phyloP scores from a whole-genome alignment of 306 rosid species.

The Abrus pulchellus region DNA sequence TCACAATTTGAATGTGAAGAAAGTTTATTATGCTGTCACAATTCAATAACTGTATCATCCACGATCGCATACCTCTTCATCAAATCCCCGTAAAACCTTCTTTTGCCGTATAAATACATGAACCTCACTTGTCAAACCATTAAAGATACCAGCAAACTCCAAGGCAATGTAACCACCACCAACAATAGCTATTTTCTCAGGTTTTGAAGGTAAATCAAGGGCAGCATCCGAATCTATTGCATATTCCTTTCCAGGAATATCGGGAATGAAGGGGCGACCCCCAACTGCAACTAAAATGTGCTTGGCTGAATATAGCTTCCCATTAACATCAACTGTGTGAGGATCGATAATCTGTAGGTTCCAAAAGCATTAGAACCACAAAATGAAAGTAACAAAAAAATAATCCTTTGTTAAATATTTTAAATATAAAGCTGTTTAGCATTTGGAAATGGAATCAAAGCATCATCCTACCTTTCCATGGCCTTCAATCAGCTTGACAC shows the following conservation, averaged over 20 bases:
- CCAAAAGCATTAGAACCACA: conserved; percentile 43
- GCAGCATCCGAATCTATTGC: conserved; percentile 98
- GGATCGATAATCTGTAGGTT: conserved; percentile 76
- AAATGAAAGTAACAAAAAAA: conserved; percentile 24
- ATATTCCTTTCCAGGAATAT: conserved; percentile 85
- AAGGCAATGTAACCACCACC: conserved; percentile 99
- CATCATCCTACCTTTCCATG: conserved; percentile 81
- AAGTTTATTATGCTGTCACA: conserved; percentile 8
- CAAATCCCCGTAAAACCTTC: conserved; percentile 93
- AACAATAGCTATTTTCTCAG: conserved; percentile 90
- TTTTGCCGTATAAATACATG: conserved; percentile 92
- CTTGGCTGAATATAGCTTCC: conserved; percentile 85
- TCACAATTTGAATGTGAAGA: conserved; percentile 46
- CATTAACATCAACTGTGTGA: conserved; percentile 88
- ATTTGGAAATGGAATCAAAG: conserved; percentile 16
- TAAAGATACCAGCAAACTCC: conserved; percentile 98
- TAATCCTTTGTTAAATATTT: neutral
- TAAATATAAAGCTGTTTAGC: conserved; percentile 4
- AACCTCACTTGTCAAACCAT: conserved; percentile 77
- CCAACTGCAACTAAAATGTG: conserved; percentile 89
- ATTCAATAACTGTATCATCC: conserved; percentile 24
- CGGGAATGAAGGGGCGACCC: conserved; percentile 94
- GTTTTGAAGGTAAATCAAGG: conserved; percentile 91
- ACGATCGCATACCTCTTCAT: conserved; percentile 81
- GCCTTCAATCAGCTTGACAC: conserved; percentile 86